Percentiles rank a stretch among this genome's conserved stretches.
Evolutionary conservation across 106 monocot genomes (phyloP).

Genomic region (Chionographis japonica): DNA sequence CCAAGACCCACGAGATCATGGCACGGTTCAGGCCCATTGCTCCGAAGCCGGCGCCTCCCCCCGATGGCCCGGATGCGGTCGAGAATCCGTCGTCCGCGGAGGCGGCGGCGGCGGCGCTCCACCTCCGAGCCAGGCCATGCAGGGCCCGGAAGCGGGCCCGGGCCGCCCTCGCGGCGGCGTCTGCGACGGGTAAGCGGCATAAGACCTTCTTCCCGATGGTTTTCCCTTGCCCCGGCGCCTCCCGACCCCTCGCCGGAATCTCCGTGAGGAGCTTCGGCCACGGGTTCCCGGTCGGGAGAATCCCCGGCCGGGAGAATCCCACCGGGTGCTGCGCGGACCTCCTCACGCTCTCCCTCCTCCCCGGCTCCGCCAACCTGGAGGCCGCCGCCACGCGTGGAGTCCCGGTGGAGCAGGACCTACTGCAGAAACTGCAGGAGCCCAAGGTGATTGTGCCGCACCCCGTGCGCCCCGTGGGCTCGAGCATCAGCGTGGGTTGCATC

Average conservation of each 20-base stretch:
- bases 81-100: constrained; percentile 26
- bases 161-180: background rate
- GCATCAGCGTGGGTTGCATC: constrained; percentile 55
- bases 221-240: background rate
- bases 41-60: constrained; percentile 48
- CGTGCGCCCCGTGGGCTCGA: constrained; percentile 77
- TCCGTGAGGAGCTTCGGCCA: background rate
- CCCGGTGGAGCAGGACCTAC: constrained; percentile 43
- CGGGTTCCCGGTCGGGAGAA: constrained; percentile 14
- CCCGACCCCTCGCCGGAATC: background rate
- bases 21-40: constrained; percentile 84
- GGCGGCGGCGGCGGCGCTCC: background rate
- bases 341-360: constrained; percentile 20
- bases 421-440: constrained; percentile 47
- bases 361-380: background rate
- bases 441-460: constrained; percentile 59
- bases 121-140: constrained; percentile 18
- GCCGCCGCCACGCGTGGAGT: background rate
- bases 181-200: constrained; percentile 17
- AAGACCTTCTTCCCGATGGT: constrained; percentile 3
- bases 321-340: background rate
- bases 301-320: background rate
- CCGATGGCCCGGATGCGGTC: background rate
- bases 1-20: constrained; percentile 88
- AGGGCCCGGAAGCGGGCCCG: constrained; percentile 18